Conservation (phyloP, 345 rosid species). For the Capsella bursapastoris region DNA sequence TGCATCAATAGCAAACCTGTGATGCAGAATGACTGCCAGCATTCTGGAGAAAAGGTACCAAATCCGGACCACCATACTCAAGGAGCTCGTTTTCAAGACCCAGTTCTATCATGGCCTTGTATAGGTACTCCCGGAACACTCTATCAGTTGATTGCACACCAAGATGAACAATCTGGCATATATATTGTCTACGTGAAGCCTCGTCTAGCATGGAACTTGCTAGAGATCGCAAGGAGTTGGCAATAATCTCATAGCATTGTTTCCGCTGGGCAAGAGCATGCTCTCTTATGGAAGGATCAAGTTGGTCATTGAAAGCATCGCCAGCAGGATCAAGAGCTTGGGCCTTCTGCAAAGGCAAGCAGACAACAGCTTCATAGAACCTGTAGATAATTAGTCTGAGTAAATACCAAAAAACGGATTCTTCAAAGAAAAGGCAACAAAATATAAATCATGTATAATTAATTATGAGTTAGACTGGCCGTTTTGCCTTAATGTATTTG, state of each 20-base stretch:
- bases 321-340: constrained; percentile 90
- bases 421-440: constrained; percentile 16
- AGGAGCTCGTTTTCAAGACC: constrained; percentile 92
- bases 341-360: constrained; percentile 92
- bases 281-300: constrained; percentile 72
- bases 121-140: constrained; percentile 85
- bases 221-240: constrained; percentile 74
- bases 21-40: constrained; percentile 68
- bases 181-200: constrained; percentile 73
- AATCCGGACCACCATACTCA: constrained; percentile 98
- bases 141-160: constrained; percentile 92
- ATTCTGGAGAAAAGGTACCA: constrained; percentile 91
- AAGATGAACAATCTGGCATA: constrained; percentile 95
- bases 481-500: constrained; percentile 3
- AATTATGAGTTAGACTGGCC: constrained; percentile 12
- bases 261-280: constrained; percentile 81
- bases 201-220: constrained; percentile 64
- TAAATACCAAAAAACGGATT: constrained; percentile 19
- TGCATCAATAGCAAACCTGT: constrained; percentile 58
- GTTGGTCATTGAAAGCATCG: constrained; percentile 93
- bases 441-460: constrained; percentile 4
- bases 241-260: constrained; percentile 88
- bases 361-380: constrained; percentile 98
- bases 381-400: constrained; percentile 51
- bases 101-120: constrained; percentile 78